Evolutionary conservation across 768 basidiomycete genomes (phyloP).

Genomic region (Lyophyllum semitale): DNA sequence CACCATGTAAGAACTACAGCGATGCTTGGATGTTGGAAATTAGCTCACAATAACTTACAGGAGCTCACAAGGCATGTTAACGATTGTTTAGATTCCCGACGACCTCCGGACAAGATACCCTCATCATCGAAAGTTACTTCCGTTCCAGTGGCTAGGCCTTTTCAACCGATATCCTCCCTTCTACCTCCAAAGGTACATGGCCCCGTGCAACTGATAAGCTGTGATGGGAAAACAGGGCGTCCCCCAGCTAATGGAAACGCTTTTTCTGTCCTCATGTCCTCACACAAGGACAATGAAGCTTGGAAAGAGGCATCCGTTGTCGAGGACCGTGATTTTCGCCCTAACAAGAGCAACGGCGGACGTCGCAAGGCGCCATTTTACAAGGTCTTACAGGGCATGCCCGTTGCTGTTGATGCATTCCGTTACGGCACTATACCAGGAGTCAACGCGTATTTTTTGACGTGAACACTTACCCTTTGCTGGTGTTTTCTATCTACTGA

Average conservation of each 20-base stretch:
- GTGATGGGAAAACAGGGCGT: conserved; percentile 19
- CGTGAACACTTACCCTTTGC: conserved; percentile 45
- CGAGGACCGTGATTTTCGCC: conserved; percentile 49
- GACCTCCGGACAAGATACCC: not conserved
- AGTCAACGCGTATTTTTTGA: conserved; percentile 88
- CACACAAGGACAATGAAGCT: conserved; percentile 73
- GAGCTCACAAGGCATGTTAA: conserved; percentile 58
- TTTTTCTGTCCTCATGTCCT: conserved; percentile 91
- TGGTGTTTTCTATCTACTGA: conserved; percentile 1
- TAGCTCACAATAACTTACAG: conserved; percentile 29
- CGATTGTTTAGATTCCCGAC: conserved; percentile 42
- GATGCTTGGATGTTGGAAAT: not conserved
- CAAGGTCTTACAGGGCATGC: conserved; percentile 95
- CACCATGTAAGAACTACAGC: conserved; percentile 12
- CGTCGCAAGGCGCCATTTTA: conserved; percentile 90
- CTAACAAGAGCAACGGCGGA: conserved; percentile 47
- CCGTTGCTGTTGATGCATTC: conserved; percentile 97
- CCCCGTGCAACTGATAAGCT: conserved; percentile 16
- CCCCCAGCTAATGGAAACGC: conserved; percentile 32
- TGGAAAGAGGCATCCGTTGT: conserved; percentile 79
- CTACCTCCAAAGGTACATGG: conserved; percentile 16
- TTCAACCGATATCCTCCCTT: conserved; percentile 10
- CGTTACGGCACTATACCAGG: conserved; percentile 90
- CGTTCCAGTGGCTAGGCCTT: not conserved
- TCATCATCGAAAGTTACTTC: not conserved